Conservation (phyloP, 257 asterid genomes). For the Eucommia ulmoides region DNA sequence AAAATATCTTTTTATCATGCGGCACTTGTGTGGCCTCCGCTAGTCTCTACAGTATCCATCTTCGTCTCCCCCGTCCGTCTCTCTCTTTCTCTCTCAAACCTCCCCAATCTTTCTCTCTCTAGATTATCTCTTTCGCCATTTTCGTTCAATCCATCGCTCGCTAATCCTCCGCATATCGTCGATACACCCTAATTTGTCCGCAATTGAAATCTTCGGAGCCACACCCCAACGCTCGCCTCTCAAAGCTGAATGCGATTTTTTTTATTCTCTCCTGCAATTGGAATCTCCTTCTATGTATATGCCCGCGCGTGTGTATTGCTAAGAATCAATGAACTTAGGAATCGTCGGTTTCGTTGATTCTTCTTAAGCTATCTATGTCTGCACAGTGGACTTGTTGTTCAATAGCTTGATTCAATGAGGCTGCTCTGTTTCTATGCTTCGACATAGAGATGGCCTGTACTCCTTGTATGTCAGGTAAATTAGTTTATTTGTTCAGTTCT, state of each 20-base stretch:
- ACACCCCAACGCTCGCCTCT: background rate
- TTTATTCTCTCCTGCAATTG: constrained; percentile 6
- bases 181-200: background rate
- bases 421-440: constrained; percentile 39
- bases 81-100: no score
- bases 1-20: constrained; percentile 4
- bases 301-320: background rate
- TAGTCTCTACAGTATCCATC: background rate
- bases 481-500: background rate
- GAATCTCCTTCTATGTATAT: background rate
- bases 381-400: constrained; percentile 5
- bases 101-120: constrained; percentile 14
- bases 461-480: constrained; percentile 66
- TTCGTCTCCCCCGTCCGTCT: background rate
- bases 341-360: constrained; percentile 7
- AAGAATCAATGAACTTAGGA: constrained; percentile 4
- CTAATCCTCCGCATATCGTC: constrained; percentile 6
- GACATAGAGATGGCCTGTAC: constrained; percentile 51
- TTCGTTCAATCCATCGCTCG: constrained; percentile 1
- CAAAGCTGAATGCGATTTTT: constrained; percentile 8
- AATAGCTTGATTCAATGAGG: constrained; percentile 17
- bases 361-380: constrained; percentile 14
- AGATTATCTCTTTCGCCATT: constrained; percentile 9
- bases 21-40: constrained; percentile 8
- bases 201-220: background rate